Evolutionary conservation across 2,329 filamentous ascomycete genomes (phyloP).

Genomic region (Fusarium udum): DNA sequence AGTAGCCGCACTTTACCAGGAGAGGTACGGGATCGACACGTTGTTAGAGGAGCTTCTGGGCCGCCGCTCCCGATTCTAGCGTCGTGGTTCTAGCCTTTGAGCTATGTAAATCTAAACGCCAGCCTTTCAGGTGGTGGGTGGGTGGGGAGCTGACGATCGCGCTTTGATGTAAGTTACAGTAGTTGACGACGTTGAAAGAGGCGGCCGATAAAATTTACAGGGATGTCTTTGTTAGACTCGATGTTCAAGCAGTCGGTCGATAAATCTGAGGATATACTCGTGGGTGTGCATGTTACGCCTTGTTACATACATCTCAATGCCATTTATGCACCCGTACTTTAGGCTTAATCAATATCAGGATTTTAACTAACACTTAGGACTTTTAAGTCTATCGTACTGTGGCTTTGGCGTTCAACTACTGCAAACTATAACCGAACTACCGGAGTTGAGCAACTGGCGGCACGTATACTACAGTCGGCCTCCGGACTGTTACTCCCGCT

Average conservation of each 20-base stretch:
- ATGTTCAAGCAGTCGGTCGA: neutral
- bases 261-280: neutral
- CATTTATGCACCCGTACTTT: neutral
- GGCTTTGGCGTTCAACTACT: neutral
- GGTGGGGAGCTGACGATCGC: neutral
- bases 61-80: constrained; percentile 12
- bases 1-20: neutral
- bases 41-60: neutral
- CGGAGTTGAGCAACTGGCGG: neutral
- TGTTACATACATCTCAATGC: neutral
- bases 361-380: neutral
- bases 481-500: neutral
- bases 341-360: neutral
- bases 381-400: neutral
- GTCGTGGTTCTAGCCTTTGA: constrained; percentile 3
- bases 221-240: neutral
- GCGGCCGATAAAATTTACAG: neutral
- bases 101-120: constrained; percentile 17
- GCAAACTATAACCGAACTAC: neutral
- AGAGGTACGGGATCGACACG: neutral
- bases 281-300: neutral
- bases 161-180: neutral
- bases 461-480: constrained; percentile 16
- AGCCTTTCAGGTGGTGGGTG: neutral
- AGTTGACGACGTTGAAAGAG: neutral